Evolutionary conservation across 257 asterid genomes (phyloP), one percentile per base, ranked within the genome.

Genomic region (Ehretia macrophylla): DNA sequence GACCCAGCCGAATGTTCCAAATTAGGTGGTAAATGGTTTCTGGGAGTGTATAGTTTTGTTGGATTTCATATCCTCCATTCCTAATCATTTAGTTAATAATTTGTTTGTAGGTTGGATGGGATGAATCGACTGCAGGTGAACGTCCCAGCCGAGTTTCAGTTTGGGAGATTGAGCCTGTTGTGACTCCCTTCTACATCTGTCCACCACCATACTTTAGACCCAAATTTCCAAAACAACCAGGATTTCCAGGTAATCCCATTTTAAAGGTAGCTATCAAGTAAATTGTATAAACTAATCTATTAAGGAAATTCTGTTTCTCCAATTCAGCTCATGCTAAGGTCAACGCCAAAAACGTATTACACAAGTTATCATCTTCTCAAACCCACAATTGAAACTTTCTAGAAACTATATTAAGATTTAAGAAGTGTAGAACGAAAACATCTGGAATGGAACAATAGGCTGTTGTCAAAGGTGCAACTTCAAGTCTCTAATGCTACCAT

Each of bases 191-290:
- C 57, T 92, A 88, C 79, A 82, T 92, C 42, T 92, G 99, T 49
- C 99, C 97, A 4, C 96, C 97, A 0, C 96, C 97, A 23, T 88
- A 88, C 79, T 92, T 88, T 81, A 77, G 96, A 54, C 91, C 97
- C 8, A 88, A 83, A 80, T 84, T 86, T 44, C 81, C 93, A 19
- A 91, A 73, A 56, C 86, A 77, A 65, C 88, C 95, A 18, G 85
- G 92, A 38, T 81, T 83, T 65, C 80, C 84, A 70, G 97, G 97
- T 90, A 79, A 50, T 32, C 52, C 38, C 44, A 42, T 49, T 50
- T 50, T 40, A 55, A 45, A 40, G n/a, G 32, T 35, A 21, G 38
- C 46, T 49, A n/a, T 17, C 1, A 47, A 13, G 10, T 16, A 47
- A 8, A 14, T 47, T 47, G 18, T 13, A 5, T 47, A 19, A 47